Percentiles rank a stretch among this genome's conserved stretches.
Evolutionary conservation across 495 filamentous ascomycete species (phyloP).

Genomic region (Penicillium lagena): DNA sequence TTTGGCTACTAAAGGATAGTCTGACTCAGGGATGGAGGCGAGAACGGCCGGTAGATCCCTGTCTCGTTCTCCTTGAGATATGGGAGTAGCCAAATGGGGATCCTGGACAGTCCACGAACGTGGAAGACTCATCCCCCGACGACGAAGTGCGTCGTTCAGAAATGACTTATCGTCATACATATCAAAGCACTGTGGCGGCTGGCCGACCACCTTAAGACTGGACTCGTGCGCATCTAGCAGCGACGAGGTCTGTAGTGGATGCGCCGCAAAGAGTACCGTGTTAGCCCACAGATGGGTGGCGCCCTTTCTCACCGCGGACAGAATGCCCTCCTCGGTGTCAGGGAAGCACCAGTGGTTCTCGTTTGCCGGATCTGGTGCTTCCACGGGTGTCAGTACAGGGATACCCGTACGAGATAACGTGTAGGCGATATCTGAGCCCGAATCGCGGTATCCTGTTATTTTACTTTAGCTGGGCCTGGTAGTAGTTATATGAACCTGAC

Average conservation of each 20-base stretch:
- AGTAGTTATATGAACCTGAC: not conserved
- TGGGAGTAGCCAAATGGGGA: not conserved
- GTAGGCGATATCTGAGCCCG: slow-evolving; percentile 25
- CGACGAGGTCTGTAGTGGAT: slow-evolving; percentile 22
- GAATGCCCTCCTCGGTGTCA: slow-evolving; percentile 26
- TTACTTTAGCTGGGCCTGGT: not conserved
- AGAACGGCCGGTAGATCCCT: not conserved
- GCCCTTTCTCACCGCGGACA: slow-evolving; percentile 15
- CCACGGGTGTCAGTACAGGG: slow-evolving; percentile 14
- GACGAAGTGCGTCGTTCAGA: slow-evolving; percentile 20
- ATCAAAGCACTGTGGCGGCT: slow-evolving; percentile 26
- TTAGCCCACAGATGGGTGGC: slow-evolving; percentile 33
- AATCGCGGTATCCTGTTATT: slow-evolving; percentile 22
- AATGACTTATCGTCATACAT: slow-evolving; percentile 30
- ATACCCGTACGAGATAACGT: slow-evolving; percentile 7
- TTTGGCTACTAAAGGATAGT: slow-evolving; percentile 26
- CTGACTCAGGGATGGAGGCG: not conserved
- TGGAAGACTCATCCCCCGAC: slow-evolving; percentile 10
- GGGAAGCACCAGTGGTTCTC: slow-evolving; percentile 25
- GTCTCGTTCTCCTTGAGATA: not conserved
- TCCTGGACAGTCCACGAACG: slow-evolving; percentile 13
- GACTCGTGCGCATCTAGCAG: slow-evolving; percentile 9
- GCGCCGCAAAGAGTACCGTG: slow-evolving; percentile 25
- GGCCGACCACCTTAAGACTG: slow-evolving; percentile 18
- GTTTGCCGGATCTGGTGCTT: slow-evolving; percentile 8